phyloP scores from a whole-genome alignment of 192 early-diverging fungal genomes.

The Entomortierella lignicola region DNA sequence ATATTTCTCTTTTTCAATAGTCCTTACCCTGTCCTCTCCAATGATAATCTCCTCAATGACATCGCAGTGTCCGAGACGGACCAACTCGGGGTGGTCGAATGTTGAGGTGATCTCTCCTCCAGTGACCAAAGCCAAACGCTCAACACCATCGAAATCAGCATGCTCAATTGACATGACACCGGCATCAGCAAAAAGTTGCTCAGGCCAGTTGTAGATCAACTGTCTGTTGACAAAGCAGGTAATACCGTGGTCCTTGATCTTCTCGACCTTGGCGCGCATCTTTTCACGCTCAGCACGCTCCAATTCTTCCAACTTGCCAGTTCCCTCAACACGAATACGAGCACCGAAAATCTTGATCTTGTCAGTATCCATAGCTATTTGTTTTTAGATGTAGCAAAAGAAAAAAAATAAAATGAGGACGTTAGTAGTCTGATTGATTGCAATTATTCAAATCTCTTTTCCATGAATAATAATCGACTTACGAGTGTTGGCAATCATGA shows the following conservation, averaged over 20 bases:
- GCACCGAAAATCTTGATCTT: conserved; percentile 99
- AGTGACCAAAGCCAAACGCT: conserved; percentile 95
- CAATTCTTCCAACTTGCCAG: conserved; percentile 96
- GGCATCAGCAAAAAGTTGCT: conserved; percentile 98
- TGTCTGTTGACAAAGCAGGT: conserved; percentile 99
- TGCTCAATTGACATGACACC: conserved; percentile 98
- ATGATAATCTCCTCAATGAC: conserved; percentile 98
- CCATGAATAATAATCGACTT: too few relatives aligned
- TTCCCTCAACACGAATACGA: conserved; percentile 94
- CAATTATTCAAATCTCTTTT: too few relatives aligned
- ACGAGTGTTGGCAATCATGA: conserved; percentile 98
- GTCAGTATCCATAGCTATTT: conserved; percentile 97
- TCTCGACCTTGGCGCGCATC: conserved; percentile 99
- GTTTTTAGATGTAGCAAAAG: too few relatives aligned
- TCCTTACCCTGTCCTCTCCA: conserved; percentile 91
- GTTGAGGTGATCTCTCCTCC: conserved; percentile 99
- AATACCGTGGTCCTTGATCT: conserved; percentile 97
- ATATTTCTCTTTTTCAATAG: too few relatives aligned
- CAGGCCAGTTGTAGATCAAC: conserved; percentile 99
- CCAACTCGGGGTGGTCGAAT: conserved; percentile 97
- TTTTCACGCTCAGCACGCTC: conserved; percentile 98
- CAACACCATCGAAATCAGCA: conserved; percentile 98
- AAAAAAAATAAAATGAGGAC: conserved; percentile 5
- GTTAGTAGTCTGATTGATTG: neutral
- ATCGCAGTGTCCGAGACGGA: conserved; percentile 95